Evolutionary conservation across 148 eudicot species (phyloP), one percentile per base, ranked within the genome.

Genomic region (Chenopodium suecicum): DNA sequence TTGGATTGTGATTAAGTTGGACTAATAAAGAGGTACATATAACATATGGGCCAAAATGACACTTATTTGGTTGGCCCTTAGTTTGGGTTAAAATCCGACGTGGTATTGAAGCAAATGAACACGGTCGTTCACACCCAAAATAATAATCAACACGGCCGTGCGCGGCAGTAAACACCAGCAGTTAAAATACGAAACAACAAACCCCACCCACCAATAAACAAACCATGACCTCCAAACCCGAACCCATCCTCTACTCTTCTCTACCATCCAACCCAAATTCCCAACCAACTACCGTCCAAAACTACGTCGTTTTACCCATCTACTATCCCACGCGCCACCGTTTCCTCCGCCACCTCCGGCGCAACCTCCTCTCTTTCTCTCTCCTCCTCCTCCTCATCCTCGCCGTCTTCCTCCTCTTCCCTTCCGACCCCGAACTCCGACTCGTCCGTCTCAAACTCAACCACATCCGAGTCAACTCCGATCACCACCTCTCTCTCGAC

Each of bases 381-480:
- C 74, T 81, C 79, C 62, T 81, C 83, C 73, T 81, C 82, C 19
- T 79, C 70, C 4, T 84, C 67, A 13, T 70, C 46, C 17, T 87
- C 82, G 0, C 72, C 62, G 14, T 69, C 70, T 82, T 50, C 86
- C 74, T 90, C 78, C 82, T 90, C 69, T 90, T 69, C 84, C 92
- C 92, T 4, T 84, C 91, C 77, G 83, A 90, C 23, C 92, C 92
- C 0, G n/a, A 60, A 25, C 84, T 90, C 78, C 60, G 75, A 80
- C 77, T 90, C 84, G 82, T 78, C 83, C 91, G 93, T 10, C 62
- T 86, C 77, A 50, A 52, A 31, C 86, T 89, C 85, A 79, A 83
- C 67, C 79, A 81, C 52, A 64, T 90, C 82, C 74, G 81, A 31
- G 54, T 90, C 71, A 79, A 72, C 46, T 56, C 91, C n/a, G 64